Conservation (phyloP, 495 filamentous ascomycete genomes). For the Aspergillus diversus region DNA sequence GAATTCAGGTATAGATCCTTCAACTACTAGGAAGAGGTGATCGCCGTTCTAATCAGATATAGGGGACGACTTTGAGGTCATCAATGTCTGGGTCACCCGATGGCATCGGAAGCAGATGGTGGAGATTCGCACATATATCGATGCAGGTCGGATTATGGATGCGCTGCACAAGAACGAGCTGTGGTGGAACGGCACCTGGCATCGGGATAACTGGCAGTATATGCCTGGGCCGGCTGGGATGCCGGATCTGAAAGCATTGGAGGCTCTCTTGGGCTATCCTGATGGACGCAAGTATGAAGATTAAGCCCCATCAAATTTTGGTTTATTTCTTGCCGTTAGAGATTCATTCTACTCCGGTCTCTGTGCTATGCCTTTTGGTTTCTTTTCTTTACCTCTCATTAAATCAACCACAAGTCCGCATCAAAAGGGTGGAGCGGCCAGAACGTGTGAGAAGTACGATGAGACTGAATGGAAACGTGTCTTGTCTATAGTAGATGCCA, state of each 20-base stretch:
- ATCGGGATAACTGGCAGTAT: constrained; percentile 36
- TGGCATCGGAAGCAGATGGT: constrained; percentile 41
- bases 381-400: no score
- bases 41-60: no score
- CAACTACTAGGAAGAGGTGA: no score
- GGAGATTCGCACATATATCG: constrained; percentile 42
- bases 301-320: neutral
- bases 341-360: no score
- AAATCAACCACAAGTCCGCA: no score
- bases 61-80: constrained; percentile 39
- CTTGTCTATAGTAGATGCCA: no score
- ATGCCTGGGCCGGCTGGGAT: constrained; percentile 44
- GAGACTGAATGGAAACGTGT: no score
- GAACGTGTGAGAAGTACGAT: no score
- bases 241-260: constrained; percentile 37
- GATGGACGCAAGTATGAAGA: constrained; percentile 35
- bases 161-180: constrained; percentile 40
- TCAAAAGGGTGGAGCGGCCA: no score
- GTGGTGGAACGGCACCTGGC: constrained; percentile 41
- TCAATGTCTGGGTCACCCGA: constrained; percentile 45
- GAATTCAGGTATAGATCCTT: constrained; percentile 32
- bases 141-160: constrained; percentile 34
- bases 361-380: no score
- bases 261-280: constrained; percentile 34
- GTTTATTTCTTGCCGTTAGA: no score